Conservation (phyloP, 2,329 filamentous ascomycete species). For the Aureobasidium sp. region DNA sequence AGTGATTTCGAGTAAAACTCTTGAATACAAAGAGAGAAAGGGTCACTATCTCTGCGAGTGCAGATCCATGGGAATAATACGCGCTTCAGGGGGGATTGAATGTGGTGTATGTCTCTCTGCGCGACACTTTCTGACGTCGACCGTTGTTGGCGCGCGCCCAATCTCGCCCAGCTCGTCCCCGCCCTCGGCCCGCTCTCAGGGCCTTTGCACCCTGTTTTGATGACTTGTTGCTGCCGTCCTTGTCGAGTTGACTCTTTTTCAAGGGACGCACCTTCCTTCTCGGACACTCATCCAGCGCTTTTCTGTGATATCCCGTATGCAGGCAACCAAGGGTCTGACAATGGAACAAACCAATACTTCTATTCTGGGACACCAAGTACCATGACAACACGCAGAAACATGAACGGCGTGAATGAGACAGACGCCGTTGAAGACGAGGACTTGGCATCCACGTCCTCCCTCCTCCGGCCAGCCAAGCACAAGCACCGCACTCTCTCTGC, state of each 20-base stretch:
- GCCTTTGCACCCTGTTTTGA: neutral
- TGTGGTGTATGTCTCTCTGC: slow-evolving; percentile 6
- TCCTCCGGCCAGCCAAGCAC: neutral
- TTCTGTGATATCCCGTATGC: neutral
- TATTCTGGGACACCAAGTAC: neutral
- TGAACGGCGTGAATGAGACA: slow-evolving; percentile 13
- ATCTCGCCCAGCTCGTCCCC: neutral
- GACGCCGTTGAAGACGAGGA: slow-evolving; percentile 9
- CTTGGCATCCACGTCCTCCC: slow-evolving; percentile 1
- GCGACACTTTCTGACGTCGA: slow-evolving; percentile 16
- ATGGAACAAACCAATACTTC: neutral
- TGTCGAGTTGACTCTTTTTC: neutral
- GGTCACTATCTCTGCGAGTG: neutral
- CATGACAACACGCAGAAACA: slow-evolving; percentile 10
- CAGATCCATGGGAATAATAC: slow-evolving; percentile 8
- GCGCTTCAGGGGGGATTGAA: slow-evolving; percentile 2
- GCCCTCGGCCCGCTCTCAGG: slow-evolving; percentile 7
- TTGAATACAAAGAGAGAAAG: neutral
- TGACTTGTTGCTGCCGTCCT: neutral
- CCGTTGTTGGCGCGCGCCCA: neutral
- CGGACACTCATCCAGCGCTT: neutral
- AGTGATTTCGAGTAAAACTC: neutral
- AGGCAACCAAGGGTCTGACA: neutral
- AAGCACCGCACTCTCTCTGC: slow-evolving; percentile 7
- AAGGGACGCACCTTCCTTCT: neutral